Base-by-base conservation (phyloP, 371 early-diverging fungal genomes). In the Rhizopus sp. region DNA sequence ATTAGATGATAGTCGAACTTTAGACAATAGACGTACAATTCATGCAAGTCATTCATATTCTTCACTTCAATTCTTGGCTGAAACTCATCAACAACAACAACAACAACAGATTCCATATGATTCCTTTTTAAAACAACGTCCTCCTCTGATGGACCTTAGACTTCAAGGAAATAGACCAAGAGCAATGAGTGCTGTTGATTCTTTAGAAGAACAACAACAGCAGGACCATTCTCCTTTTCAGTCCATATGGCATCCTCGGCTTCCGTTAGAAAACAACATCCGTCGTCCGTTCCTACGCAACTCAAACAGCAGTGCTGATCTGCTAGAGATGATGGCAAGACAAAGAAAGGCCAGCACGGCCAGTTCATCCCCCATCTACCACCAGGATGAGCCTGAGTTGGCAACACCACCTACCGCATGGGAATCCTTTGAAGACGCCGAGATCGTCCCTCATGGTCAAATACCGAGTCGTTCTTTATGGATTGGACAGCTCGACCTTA, bases 401-500 rank as follows among this genome's bases (percentile, higher is more conserved):
- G 41, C 15, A 41, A 41, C 10, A 37, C 38, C 23, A 23, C 23
- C 23, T 23, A 23, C 23, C 23, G 23, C 23, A 23, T 23, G 23
- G 38, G 38, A 7, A 37, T 37, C 38, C 38, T 37, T 37, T 37
- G 38, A 37, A 15, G 41, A 41, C 41, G 13, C n/a, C 15, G 6
- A 12, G 15, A 6, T 5, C 13, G 13, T 6, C 13, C 6, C 41
- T 41, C 13, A 45, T 15, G 45, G 35, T 3, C 55, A 55, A 45
- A 15, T 45, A 12, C 62, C 62, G 4, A 51, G 56, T 12, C 38
- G 62, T 44, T 93, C 94, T 7, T 80, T 98, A 23, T 97, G 97
- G 96, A 82, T 97, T 52, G 96, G 96, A 35, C 95, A 96, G 64
- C 79, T 97, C 13, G 94, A 94, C 65, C 80, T 47, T 23, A 53